These are phyloP conservation scores for Ambrosia artemisiifolia DNA, from an alignment of 129 eudicot species.

Conservation along the genomic window DNA sequence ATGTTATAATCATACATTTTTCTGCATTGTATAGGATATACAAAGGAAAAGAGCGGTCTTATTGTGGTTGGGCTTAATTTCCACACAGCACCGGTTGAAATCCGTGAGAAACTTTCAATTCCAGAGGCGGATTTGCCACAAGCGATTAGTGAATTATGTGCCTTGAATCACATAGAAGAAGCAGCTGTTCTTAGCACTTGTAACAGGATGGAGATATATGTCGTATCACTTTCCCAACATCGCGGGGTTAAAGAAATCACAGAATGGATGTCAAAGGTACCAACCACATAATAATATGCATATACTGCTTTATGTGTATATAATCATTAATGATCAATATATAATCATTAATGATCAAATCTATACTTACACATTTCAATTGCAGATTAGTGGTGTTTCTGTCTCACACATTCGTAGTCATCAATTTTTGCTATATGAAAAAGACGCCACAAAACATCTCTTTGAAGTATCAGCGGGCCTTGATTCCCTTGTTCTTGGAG, in stretches of 20 bases:
- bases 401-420: slow-evolving; percentile 60
- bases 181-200: slow-evolving; percentile 92
- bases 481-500: slow-evolving; percentile 82
- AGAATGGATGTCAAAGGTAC: slow-evolving; percentile 97
- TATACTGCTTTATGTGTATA: neutral
- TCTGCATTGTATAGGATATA: slow-evolving; percentile 52
- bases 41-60: slow-evolving; percentile 77
- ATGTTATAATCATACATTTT: no score
- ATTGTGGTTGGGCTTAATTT: slow-evolving; percentile 72
- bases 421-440: slow-evolving; percentile 62
- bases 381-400: slow-evolving; percentile 68
- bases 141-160: slow-evolving; percentile 70
- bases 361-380: neutral
- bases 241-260: slow-evolving; percentile 89
- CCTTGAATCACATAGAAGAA: slow-evolving; percentile 75
- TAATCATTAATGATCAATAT: neutral
- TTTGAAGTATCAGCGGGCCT: slow-evolving; percentile 90
- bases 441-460: slow-evolving; percentile 68
- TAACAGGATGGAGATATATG: slow-evolving; percentile 88
- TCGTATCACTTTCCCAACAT: slow-evolving; percentile 73
- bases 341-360: no score
- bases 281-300: neutral
- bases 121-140: slow-evolving; percentile 78
- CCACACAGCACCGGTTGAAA: slow-evolving; percentile 81
- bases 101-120: slow-evolving; percentile 88